Evolutionary conservation across 352 stramenopile species (phyloP).

Genomic region (Phytophthora ramorum): DNA sequence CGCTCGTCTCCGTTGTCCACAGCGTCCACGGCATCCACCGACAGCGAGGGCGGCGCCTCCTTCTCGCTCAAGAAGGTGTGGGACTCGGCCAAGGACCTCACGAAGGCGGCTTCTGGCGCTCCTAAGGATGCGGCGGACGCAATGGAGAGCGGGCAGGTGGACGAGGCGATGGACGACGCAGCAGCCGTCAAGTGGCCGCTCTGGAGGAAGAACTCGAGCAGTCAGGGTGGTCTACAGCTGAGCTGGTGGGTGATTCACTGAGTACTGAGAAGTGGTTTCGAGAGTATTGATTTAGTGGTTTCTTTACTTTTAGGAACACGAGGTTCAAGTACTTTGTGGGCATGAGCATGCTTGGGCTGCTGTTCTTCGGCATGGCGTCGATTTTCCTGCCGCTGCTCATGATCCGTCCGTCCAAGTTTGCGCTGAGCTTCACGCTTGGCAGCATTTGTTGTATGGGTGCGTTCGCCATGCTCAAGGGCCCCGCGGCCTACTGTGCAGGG

Average conservation of each 20-base stretch:
- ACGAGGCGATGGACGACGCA: constrained; percentile 29
- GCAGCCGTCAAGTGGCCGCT: constrained; percentile 44
- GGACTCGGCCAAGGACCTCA: constrained; percentile 65
- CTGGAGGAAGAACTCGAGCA: constrained; percentile 49
- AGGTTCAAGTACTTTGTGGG: constrained; percentile 87
- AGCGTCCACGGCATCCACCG: constrained; percentile 41
- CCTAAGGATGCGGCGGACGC: constrained; percentile 38
- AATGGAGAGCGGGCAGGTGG: constrained; percentile 55
- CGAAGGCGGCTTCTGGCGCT: constrained; percentile 32
- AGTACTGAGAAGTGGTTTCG: neutral
- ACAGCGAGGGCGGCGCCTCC: constrained; percentile 22
- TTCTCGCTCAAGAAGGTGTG: constrained; percentile 71
- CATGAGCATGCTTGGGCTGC: constrained; percentile 65
- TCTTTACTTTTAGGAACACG: constrained; percentile 51
- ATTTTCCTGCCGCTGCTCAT: constrained; percentile 83
- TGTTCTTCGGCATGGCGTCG: constrained; percentile 88
- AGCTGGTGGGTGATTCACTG: constrained; percentile 48
- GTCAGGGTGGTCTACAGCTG: constrained; percentile 47
- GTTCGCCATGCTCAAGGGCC: constrained; percentile 82
- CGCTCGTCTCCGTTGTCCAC: constrained; percentile 57
- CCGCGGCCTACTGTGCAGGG: constrained; percentile 55
- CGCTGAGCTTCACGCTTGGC: constrained; percentile 82
- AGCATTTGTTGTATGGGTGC: constrained; percentile 80
- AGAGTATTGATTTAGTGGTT: neutral
- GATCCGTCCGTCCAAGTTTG: constrained; percentile 85